Evolutionary conservation across 169 alveolate genomes (phyloP).

Genomic region (Plasmodium vinckei): DNA sequence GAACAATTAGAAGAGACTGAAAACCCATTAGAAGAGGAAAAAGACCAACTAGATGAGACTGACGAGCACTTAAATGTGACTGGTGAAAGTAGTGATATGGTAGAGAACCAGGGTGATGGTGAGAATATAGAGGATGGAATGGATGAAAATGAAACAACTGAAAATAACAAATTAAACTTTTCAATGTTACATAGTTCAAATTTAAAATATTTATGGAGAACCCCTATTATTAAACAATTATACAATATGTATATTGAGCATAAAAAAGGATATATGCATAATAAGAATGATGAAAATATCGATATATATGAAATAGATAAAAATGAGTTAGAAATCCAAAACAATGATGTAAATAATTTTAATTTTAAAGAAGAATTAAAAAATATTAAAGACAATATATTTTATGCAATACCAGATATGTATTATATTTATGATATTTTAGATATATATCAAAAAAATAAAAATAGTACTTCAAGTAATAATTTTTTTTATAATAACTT

Average conservation of each 20-base stretch:
- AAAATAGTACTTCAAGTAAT: constrained; percentile 1
- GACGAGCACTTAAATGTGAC: neutral
- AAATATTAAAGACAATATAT: constrained; percentile 38
- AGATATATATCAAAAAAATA: constrained; percentile 13
- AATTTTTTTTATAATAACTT: constrained; percentile 48
- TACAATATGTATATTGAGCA: constrained; percentile 23
- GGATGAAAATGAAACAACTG: neutral
- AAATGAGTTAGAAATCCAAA: constrained; percentile 16
- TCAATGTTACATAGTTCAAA: constrained; percentile 18
- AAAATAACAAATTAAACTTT: constrained; percentile 9
- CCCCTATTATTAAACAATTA: constrained; percentile 35
- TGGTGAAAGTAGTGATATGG: neutral
- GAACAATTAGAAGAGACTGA: neutral
- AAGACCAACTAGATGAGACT: neutral
- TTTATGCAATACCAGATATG: constrained; percentile 65
- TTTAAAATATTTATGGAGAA: constrained; percentile 38
- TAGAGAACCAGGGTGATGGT: neutral
- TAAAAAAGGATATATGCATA: neutral
- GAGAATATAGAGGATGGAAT: neutral
- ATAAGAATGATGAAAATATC: constrained; percentile 11
- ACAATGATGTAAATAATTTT: constrained; percentile 18
- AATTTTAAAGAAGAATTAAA: constrained; percentile 22
- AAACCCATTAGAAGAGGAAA: neutral
- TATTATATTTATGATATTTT: constrained; percentile 33
- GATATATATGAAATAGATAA: constrained; percentile 41